Evolutionary conservation across 1,139 yeast species (phyloP), one percentile per base, ranked within the genome.

Genomic region (Pichia sp.): DNA sequence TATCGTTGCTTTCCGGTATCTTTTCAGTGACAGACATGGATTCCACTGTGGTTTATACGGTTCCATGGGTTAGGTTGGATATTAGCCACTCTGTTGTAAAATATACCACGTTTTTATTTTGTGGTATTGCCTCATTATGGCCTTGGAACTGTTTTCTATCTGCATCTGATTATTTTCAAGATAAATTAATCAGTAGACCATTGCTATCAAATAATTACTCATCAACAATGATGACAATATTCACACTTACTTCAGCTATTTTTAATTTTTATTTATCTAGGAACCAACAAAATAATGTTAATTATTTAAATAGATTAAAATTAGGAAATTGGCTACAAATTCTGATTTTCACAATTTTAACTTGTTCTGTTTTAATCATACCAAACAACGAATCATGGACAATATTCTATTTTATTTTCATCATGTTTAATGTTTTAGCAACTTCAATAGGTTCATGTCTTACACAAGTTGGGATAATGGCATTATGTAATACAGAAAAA

Each of bases 121-220:
- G 87, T 13, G 97, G 96, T 0, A 72, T 86, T 9, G 84, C 93
- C 0, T 71, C 87, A 41, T 74, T 93, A 43, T 93, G 98, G 98
- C 98, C 99, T 0, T 93, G 98, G 97, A 93, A 93, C 72, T 83
- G 95, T 59, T 84, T 90, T 60, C 71, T 93, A 11, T 83, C 95
- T 1, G 96, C 97, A 0, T 79, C 95, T 0, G 87, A 87, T 5
- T 90, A 87, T 68, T 89, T 89, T 65, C 80, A 81, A 39, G 79
- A 78, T 50, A 69, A 93, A 48, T 84, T 91, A 57, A 71, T 73
- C 25, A 75, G 73, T 36, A 70, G 76, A 14, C 80, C 85, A 0
- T 56, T 68, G 1, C 70, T 88, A 56, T 77, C 83, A 14, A 78
- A 77, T 56, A 75, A 79, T 45, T 88, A 87, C 65, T 79, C 91